Evolutionary conservation across 129 eudicot genomes (phyloP).

Genomic region (Escallonia rubra): DNA sequence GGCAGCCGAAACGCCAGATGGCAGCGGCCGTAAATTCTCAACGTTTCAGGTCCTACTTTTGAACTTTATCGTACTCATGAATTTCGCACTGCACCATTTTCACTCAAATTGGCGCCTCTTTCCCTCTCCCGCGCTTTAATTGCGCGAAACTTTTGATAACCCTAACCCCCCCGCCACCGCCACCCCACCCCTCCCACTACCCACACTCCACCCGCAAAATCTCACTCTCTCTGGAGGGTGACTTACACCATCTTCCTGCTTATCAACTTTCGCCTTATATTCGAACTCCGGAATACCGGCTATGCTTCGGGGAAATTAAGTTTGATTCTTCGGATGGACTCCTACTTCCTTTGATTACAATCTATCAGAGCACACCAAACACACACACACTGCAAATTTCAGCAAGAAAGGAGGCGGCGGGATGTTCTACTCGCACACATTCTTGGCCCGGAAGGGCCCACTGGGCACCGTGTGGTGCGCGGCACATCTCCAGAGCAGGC

Average conservation of each 20-base stretch:
- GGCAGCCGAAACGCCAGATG: no score
- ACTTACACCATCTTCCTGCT: no score
- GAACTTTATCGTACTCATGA: no score
- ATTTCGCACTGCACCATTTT: not conserved
- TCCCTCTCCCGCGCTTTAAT: slow-evolving; percentile 10
- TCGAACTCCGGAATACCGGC: no score
- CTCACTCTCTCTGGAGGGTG: not conserved
- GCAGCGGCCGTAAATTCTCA: no score
- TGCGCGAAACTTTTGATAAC: not conserved
- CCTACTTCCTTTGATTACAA: no score
- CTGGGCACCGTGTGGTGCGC: slow-evolving; percentile 94
- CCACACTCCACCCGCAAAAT: not conserved
- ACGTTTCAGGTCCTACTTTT: no score
- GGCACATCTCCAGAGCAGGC: slow-evolving; percentile 78
- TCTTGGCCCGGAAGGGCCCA: slow-evolving; percentile 88
- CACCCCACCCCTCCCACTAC: not conserved
- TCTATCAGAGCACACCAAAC: not conserved
- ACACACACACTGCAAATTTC: no score
- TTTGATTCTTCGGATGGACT: no score
- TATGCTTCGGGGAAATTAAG: no score
- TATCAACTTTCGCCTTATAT: no score
- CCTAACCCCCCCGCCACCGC: not conserved
- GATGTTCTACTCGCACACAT: slow-evolving; percentile 89
- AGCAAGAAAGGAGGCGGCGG: not conserved
- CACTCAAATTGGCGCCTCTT: slow-evolving; percentile 16